Conservation (phyloP, 305 asterid genomes). For the Plantago lanceolata region DNA sequence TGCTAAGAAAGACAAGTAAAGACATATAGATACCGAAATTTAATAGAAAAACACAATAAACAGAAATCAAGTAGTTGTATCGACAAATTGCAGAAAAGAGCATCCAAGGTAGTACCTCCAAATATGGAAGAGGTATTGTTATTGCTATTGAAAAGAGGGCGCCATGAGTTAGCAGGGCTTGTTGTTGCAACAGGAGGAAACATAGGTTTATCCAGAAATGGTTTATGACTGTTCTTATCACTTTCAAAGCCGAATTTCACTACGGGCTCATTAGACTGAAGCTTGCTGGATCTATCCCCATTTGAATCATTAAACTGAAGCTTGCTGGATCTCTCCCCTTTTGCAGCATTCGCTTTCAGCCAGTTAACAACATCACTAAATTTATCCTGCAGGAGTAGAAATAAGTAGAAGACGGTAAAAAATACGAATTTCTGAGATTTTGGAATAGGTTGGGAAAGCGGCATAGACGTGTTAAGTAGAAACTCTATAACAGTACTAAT, state of each 20-base stretch:
- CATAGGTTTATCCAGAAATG: constrained; percentile 41
- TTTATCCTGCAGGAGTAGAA: constrained; percentile 60
- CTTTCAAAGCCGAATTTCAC: constrained; percentile 36
- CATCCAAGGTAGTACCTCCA: constrained; percentile 48
- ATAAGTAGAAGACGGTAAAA: neutral
- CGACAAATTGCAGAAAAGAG: neutral
- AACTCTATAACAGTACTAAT: too few species aligned
- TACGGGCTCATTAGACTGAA: constrained; percentile 30
- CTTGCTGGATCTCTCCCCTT: constrained; percentile 40
- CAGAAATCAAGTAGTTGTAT: neutral
- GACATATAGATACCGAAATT: neutral
- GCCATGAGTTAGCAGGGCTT: constrained; percentile 57
- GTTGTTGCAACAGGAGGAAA: constrained; percentile 46
- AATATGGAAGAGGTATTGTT: constrained; percentile 46
- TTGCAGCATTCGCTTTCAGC: constrained; percentile 62
- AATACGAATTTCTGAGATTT: too few species aligned
- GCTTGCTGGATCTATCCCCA: constrained; percentile 38
- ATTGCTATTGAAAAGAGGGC: constrained; percentile 41
- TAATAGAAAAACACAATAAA: neutral
- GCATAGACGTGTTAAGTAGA: too few species aligned
- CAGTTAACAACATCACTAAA: constrained; percentile 83
- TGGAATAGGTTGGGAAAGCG: too few species aligned
- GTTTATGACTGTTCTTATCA: constrained; percentile 39
- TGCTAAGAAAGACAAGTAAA: neutral
- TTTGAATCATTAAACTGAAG: constrained; percentile 46